Conservation (phyloP, 2,329 filamentous ascomycete species). For the Aspergillus ruber region DNA sequence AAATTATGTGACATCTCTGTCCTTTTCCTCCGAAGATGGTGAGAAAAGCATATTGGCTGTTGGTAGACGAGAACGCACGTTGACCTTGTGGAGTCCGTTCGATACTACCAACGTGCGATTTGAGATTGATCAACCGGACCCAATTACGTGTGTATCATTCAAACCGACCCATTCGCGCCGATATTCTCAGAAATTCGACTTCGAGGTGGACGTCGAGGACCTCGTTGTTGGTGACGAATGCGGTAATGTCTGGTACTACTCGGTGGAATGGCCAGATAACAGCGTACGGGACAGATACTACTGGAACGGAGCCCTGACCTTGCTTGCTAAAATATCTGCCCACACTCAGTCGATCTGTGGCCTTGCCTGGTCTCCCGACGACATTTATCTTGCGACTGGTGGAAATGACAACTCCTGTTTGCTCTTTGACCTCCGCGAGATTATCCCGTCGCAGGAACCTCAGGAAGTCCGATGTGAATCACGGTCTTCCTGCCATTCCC, state of each 20-base stretch:
- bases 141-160: constrained; percentile 77
- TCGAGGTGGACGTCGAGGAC: constrained; percentile 65
- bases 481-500: constrained; percentile 4
- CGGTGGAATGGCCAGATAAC: constrained; percentile 69
- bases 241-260: constrained; percentile 81
- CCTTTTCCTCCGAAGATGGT: constrained; percentile 77
- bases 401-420: constrained; percentile 89
- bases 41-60: constrained; percentile 75
- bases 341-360: constrained; percentile 91
- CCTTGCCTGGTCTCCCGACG: constrained; percentile 76
- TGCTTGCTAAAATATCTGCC: constrained; percentile 68
- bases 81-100: constrained; percentile 71
- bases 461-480: constrained; percentile 3
- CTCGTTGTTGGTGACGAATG: constrained; percentile 78
- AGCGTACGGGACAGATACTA: constrained; percentile 58
- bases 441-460: constrained; percentile 32
- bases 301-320: constrained; percentile 71
- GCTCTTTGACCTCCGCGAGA: constrained; percentile 64
- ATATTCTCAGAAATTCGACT: constrained; percentile 42
- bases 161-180: constrained; percentile 56
- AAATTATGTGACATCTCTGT: constrained; percentile 72
- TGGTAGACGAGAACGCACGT: constrained; percentile 68
- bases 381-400: constrained; percentile 73
- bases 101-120: constrained; percentile 59
- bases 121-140: constrained; percentile 62